These are phyloP conservation scores for Phaeophleospora eucalypticola DNA, from an alignment of 2,329 filamentous ascomycete species.

Conservation along the genomic window DNA sequence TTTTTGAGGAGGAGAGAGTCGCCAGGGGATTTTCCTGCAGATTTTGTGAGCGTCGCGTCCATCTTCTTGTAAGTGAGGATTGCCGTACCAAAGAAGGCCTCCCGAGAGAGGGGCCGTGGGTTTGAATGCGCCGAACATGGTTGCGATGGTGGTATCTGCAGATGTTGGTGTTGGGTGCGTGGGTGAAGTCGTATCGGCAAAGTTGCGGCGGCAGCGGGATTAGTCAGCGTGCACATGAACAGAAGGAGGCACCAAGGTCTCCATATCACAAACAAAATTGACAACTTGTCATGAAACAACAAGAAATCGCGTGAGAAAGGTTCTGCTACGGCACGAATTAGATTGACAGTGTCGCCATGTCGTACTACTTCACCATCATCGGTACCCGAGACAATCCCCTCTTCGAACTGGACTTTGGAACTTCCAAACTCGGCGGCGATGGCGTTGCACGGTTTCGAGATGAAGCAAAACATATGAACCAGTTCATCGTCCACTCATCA, in stretches of 20 bases:
- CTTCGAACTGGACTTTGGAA: conserved; percentile 96
- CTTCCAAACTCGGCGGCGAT: conserved; percentile 92
- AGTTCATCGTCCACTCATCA: conserved; percentile 92
- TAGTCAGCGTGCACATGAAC: not conserved
- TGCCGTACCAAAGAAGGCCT: conserved; percentile 72
- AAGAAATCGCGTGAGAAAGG: not conserved
- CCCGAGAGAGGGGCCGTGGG: conserved; percentile 70
- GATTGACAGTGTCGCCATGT: conserved; percentile 58
- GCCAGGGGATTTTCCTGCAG: conserved; percentile 89
- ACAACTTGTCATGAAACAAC: not conserved
- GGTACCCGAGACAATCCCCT: conserved; percentile 93
- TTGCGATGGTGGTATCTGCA: conserved; percentile 23
- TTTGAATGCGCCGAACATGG: conserved; percentile 82
- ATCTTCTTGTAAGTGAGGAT: not conserved
- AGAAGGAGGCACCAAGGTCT: not conserved
- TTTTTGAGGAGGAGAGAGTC: conserved; percentile 88
- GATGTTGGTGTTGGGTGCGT: not conserved
- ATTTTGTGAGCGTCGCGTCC: not conserved
- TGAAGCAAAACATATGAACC: conserved; percentile 87
- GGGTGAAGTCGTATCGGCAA: not conserved
- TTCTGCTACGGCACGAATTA: not conserved
- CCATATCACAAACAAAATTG: not conserved
- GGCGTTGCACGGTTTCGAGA: conserved; percentile 84
- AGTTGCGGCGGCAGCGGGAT: not conserved
- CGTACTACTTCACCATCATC: conserved; percentile 97